Conservation (phyloP, 2,329 filamentous ascomycete species). For the Lachnum nothofagi region DNA sequence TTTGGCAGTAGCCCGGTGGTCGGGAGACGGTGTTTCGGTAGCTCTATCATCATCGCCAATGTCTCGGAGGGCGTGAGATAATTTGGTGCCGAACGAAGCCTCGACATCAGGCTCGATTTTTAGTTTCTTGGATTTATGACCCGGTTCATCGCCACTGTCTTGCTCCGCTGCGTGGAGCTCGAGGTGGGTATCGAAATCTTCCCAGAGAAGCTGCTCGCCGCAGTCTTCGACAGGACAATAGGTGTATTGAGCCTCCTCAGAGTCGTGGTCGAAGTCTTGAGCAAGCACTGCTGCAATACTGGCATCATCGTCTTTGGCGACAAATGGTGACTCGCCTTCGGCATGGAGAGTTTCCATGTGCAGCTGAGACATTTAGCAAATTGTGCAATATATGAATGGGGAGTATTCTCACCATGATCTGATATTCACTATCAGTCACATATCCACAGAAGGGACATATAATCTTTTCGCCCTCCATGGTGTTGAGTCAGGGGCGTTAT, state of each 20-base stretch:
- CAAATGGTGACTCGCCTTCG: conserved; percentile 31
- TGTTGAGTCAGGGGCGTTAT: not conserved
- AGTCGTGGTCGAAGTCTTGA: conserved; percentile 28
- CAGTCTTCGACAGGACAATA: conserved; percentile 54
- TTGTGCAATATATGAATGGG: not conserved
- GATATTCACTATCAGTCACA: conserved; percentile 33
- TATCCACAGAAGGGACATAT: conserved; percentile 40
- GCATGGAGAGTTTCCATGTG: conserved; percentile 32
- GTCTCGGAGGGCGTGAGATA: conserved; percentile 25
- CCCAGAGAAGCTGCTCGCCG: conserved; percentile 49
- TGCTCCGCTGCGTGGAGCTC: conserved; percentile 45
- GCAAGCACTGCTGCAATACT: conserved; percentile 19
- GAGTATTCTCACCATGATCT: conserved; percentile 33
- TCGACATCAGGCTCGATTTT: conserved; percentile 14
- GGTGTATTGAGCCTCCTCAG: conserved; percentile 39
- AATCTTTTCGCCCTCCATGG: conserved; percentile 20
- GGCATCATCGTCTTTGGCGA: conserved; percentile 27
- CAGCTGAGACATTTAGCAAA: conserved; percentile 20
- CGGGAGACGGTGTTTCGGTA: conserved; percentile 11
- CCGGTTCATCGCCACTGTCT: conserved; percentile 13
- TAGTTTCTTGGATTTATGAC: conserved; percentile 12
- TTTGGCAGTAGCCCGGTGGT: conserved; percentile 23
- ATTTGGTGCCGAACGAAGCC: conserved; percentile 22
- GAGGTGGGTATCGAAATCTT: conserved; percentile 54
- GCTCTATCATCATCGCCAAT: conserved; percentile 15